Conservation (phyloP, 495 filamentous ascomycete species). For the Talaromyces borbonicus region DNA sequence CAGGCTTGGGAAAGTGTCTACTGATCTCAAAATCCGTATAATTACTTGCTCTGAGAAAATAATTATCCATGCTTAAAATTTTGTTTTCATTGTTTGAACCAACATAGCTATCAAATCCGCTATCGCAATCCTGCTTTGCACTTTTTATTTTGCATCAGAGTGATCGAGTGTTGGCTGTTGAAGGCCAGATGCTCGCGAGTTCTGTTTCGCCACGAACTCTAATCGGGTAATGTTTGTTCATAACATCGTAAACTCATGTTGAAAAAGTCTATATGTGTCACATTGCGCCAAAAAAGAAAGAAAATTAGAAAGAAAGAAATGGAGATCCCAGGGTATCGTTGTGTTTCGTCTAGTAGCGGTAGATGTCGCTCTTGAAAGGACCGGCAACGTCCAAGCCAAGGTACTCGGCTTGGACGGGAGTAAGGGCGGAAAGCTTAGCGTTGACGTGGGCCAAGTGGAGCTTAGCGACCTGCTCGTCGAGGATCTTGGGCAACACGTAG, state of each 20-base stretch:
- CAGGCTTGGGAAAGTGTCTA: too few relatives aligned
- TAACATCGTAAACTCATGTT: slow-evolving; percentile 57
- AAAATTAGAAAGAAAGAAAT: too few relatives aligned
- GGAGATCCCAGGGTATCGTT: slow-evolving; percentile 12
- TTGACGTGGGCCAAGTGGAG: slow-evolving; percentile 93
- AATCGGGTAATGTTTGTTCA: slow-evolving; percentile 34
- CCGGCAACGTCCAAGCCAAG: slow-evolving; percentile 73
- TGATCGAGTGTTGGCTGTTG: slow-evolving; percentile 48
- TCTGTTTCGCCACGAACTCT: slow-evolving; percentile 37
- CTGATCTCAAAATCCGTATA: too few relatives aligned
- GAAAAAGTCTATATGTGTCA: slow-evolving; percentile 41
- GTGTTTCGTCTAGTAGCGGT: slow-evolving; percentile 43
- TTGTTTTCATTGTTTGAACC: too few relatives aligned
- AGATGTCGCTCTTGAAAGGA: slow-evolving; percentile 86
- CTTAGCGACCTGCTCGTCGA: slow-evolving; percentile 94
- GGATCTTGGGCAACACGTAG: slow-evolving; percentile 96
- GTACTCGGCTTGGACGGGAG: slow-evolving; percentile 84
- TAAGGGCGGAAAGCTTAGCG: slow-evolving; percentile 80
- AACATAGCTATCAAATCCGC: too few relatives aligned
- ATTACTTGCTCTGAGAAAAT: too few relatives aligned
- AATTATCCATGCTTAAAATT: too few relatives aligned
- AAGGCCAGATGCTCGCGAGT: slow-evolving; percentile 52
- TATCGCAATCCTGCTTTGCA: too few relatives aligned
- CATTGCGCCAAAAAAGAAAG: slow-evolving; percentile 34
- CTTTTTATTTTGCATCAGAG: slow-evolving; percentile 26